A percentile compares a stretch with the other conserved stretches of the same genome.
Evolutionary conservation across 1,284 basidiomycete species (phyloP).

Genomic region (Vanrija humicola): DNA sequence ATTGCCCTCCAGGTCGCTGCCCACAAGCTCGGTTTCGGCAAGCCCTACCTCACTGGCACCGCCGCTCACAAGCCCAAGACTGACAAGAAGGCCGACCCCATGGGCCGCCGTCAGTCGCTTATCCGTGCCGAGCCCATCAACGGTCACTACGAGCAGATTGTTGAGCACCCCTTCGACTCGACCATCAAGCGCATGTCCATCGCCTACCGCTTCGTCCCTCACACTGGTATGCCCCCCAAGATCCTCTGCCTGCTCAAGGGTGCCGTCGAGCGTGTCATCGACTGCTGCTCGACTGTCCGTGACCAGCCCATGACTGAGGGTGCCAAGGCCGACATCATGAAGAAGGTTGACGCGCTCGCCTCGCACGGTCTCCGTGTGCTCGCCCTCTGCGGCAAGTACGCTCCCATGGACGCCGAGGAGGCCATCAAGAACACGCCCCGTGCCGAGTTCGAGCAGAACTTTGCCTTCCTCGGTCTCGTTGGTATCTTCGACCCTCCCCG

Average conservation of each 20-base stretch:
- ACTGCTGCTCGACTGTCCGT: conserved; percentile 52
- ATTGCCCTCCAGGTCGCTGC: conserved; percentile 64
- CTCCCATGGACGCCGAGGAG: conserved; percentile 46
- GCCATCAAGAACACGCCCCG: conserved; percentile 44
- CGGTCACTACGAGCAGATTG: conserved; percentile 46
- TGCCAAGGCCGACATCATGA: conserved; percentile 50
- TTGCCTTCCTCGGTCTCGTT: conserved; percentile 61
- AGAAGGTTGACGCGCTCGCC: conserved; percentile 56
- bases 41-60: conserved; percentile 44
- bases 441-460: conserved; percentile 58
- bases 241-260: conserved; percentile 56
- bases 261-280: conserved; percentile 61
- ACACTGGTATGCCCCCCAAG: conserved; percentile 5
- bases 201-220: conserved; percentile 44
- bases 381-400: conserved; percentile 48
- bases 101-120: neutral
- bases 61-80: conserved; percentile 3
- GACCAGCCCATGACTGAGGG: conserved; percentile 26
- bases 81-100: conserved; percentile 4
- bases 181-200: conserved; percentile 62
- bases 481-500: conserved; percentile 70
- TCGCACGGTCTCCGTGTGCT: conserved; percentile 58
- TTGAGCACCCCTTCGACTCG: conserved; percentile 60
- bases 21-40: conserved; percentile 52
- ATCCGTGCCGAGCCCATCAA: neutral